phyloP scores from a whole-genome alignment of 148 eudicot species.

The Fagopyrum tataricum region DNA sequence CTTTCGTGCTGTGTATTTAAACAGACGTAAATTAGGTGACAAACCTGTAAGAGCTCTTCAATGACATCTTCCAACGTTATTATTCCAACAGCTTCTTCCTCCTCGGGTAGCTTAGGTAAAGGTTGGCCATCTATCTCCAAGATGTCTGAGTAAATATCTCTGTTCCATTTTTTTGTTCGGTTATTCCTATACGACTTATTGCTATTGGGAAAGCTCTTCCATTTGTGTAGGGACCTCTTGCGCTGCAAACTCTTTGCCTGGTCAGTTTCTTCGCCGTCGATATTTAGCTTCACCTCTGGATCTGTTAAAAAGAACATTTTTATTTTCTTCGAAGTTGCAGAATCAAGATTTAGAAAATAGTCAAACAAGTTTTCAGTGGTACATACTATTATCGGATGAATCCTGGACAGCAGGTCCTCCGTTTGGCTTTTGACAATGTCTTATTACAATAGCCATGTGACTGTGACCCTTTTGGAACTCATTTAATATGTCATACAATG shows the following conservation, averaged over 20 bases:
- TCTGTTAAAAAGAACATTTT: constrained; percentile 10
- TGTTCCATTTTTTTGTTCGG: constrained; percentile 65
- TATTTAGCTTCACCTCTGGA: constrained; percentile 54
- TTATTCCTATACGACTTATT: constrained; percentile 42
- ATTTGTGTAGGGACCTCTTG: constrained; percentile 51
- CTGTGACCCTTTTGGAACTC: constrained; percentile 98
- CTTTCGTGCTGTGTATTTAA: no score
- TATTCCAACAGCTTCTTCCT: constrained; percentile 82
- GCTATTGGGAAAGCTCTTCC: constrained; percentile 72
- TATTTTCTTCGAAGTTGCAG: no score
- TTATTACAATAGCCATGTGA: constrained; percentile 91
- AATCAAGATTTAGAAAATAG: neutral
- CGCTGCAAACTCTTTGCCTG: constrained; percentile 34
- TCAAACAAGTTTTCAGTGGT: neutral
- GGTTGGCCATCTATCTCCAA: constrained; percentile 60
- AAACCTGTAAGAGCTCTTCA: constrained; percentile 88
- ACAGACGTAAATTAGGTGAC: neutral
- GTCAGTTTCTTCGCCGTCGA: constrained; percentile 43
- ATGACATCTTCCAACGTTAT: constrained; percentile 96
- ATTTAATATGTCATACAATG: constrained; percentile 87
- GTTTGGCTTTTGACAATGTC: constrained; percentile 36
- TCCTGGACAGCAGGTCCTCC: constrained; percentile 24
- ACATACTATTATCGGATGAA: constrained; percentile 31
- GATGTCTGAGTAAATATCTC: constrained; percentile 68
- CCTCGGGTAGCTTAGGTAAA: constrained; percentile 62